These are phyloP conservation scores for Zygosaccharomyces rouxii DNA, from an alignment of 805 yeast species.

Conservation along the genomic window DNA sequence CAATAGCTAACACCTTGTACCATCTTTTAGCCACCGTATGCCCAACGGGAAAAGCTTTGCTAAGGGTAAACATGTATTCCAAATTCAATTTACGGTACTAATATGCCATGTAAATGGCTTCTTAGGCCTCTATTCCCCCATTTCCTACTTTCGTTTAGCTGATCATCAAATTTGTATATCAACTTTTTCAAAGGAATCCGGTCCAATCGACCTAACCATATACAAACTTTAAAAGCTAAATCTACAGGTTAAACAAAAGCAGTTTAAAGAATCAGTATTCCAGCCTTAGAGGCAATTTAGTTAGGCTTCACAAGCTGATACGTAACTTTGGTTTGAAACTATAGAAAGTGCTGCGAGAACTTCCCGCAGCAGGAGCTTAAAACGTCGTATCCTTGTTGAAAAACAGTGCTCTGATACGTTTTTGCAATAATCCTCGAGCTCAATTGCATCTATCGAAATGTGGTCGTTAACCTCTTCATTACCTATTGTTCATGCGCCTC, in stretches of 20 bases:
- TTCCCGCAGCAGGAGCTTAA: not conserved
- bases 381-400: slow-evolving; percentile 1
- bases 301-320: not conserved
- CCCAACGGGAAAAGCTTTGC: not conserved
- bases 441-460: slow-evolving; percentile 9
- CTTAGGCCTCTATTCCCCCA: not conserved
- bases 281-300: not conserved
- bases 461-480: slow-evolving; percentile 23
- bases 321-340: not conserved
- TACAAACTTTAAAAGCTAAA: not conserved
- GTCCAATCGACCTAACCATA: not conserved
- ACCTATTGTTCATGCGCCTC: slow-evolving; percentile 20
- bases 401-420: not conserved
- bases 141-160: not conserved
- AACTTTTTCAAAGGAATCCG: not conserved
- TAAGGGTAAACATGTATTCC: not conserved
- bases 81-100: not conserved
- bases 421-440: not conserved
- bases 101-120: not conserved
- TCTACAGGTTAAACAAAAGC: not conserved
- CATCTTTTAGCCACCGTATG: not conserved
- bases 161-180: not conserved
- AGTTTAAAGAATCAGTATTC: not conserved
- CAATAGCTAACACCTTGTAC: slow-evolving; percentile 78
- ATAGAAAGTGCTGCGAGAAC: not conserved